Base-by-base conservation (phyloP, 106 monocot genomes). In the Allium cepa region DNA sequence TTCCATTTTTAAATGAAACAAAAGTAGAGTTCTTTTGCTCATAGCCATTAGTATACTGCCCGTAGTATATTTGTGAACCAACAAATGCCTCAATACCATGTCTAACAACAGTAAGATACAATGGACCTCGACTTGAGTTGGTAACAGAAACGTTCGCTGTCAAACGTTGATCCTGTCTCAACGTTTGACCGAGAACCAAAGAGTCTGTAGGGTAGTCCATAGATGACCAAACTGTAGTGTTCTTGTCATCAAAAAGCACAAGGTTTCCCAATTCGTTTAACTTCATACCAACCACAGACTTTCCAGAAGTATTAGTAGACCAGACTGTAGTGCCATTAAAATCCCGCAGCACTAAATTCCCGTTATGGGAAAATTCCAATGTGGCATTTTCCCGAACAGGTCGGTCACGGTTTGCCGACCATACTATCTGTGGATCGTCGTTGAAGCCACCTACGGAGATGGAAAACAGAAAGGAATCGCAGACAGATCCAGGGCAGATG, bases 131-230 rank as follows among this genome's bases (percentile, higher is more conserved):
- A 3, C 57, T 36, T 26, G 22, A 68, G 17, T 75, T 75, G 5
- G 73, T 14, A 1, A 50, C 26, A 0, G 78, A 72, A 18, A 17
- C 15, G 36, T 81, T 81, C 12, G 85, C 70, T 1, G 65, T 59
- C 13, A 85, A 71, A 15, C 62, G 62, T 47, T 66, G 69, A 8
- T 77, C 85, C 18, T 57, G 50, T 8, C 16, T 9, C 17, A 86
- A 63, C 11, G 69, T 55, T 69, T 85, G 85, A 10, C 83, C 82
- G 11, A 62, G 50, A 4, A 92, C 49, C 28, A 85, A 51, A 11
- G 80, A 63, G 67, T 92, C 88, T 0, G 80, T 83, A 13, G 85
- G 88, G 69, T 77, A 63, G 14, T 80, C 71, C 56, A 84, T 76
- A 0, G 88, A 88, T 13, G 79, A 68, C 85, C 92, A 92, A 3